Evolutionary conservation across 2,329 filamentous ascomycete genomes (phyloP).

Genomic region (Fusarium equiseti): DNA sequence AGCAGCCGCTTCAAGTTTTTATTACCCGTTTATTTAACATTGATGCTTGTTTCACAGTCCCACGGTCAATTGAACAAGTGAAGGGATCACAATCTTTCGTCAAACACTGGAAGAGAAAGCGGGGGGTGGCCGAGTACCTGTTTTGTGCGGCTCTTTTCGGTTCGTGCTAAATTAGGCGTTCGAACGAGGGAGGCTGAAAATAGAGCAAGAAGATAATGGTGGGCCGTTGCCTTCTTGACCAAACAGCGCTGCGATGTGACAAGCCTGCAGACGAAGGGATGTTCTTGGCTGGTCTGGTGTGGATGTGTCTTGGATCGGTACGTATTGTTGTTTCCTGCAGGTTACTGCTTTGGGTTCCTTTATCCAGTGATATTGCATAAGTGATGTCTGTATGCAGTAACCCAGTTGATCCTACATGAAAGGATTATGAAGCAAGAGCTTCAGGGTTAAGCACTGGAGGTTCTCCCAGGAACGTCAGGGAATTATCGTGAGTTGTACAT

Average conservation of each 20-base stretch:
- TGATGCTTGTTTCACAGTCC: too few relatives aligned
- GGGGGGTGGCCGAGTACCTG: neutral
- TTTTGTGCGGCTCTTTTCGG: neutral
- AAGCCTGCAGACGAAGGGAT: neutral
- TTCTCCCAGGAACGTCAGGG: fast-evolving
- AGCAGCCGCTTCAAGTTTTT: too few relatives aligned
- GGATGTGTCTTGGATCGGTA: neutral
- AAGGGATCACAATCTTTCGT: too few relatives aligned
- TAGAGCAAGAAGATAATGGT: neutral
- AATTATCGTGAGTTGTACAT: fast-evolving
- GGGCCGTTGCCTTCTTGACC: neutral
- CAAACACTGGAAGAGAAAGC: neutral
- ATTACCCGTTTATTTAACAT: too few relatives aligned
- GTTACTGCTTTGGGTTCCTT: neutral
- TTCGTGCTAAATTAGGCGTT: neutral
- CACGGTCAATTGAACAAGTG: neutral
- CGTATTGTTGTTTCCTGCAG: neutral
- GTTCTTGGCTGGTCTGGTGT: neutral
- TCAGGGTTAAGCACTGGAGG: fast-evolving
- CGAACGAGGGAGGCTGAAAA: neutral
- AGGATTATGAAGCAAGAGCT: neutral
- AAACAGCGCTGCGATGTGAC: neutral
- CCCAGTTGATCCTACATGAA: neutral
- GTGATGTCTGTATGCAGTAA: neutral
- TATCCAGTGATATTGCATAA: too few relatives aligned